phyloP scores from a whole-genome alignment of 306 rosid genomes.

The barrel medic (Medicago truncatula) region MtrunA17r5.0-ANR NC_053043.1:17333501-17334000 shows the following conservation, averaged over 20 bases:
- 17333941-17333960: no score
- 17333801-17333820: slow-evolving; percentile 16
- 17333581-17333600: slow-evolving; percentile 64
- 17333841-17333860: background rate
- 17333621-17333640: slow-evolving; percentile 66
- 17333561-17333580: background rate
- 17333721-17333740: slow-evolving; percentile 14
- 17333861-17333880: slow-evolving; percentile 22
- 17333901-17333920: no score
- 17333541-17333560: slow-evolving; percentile 22
- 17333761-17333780: slow-evolving; percentile 6
- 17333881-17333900: background rate
- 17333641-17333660: slow-evolving; percentile 73
- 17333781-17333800: slow-evolving; percentile 3
- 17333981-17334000: no score
- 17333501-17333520: background rate
- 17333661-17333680: slow-evolving; percentile 55
- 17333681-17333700: slow-evolving; percentile 45
- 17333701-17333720: slow-evolving; percentile 1
- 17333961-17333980: no score
- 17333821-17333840: slow-evolving; percentile 4
- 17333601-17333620: slow-evolving; percentile 71
- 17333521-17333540: background rate
- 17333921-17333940: no score
- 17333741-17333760: background rate